These are phyloP conservation scores for Blastobotrys buckinghamii DNA, from an alignment of 1,139 yeast genomes.

Conservation along the genomic window DNA sequence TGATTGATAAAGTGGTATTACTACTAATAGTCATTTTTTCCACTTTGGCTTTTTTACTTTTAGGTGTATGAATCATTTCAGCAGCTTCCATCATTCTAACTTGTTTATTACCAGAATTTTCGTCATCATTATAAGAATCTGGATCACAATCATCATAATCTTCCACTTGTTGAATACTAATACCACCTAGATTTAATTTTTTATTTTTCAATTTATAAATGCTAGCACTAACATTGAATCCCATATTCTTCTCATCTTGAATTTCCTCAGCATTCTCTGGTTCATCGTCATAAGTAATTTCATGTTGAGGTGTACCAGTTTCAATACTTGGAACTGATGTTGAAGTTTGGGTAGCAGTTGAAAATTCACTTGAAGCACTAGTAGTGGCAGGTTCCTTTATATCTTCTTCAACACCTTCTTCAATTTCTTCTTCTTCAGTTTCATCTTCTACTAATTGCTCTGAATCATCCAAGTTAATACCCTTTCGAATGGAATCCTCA, in stretches of 20 bases:
- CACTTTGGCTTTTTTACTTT: background rate
- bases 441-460: background rate
- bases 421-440: background rate
- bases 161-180: conserved; percentile 2
- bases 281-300: background rate
- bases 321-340: background rate
- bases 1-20: background rate
- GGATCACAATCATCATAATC: conserved; percentile 7
- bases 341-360: background rate
- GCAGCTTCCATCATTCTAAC: too few relatives aligned
- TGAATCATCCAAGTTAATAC: background rate
- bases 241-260: background rate
- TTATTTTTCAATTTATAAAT: background rate
- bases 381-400: background rate
- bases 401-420: background rate
- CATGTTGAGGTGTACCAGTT: background rate
- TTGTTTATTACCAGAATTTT: background rate
- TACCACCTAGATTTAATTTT: background rate
- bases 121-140: background rate
- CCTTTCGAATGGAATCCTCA: background rate
- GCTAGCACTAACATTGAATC: background rate
- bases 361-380: background rate
- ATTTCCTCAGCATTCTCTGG: too few relatives aligned
- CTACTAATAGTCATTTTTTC: background rate
- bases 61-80: too few relatives aligned